phyloP scores from a whole-genome alignment of 148 eudicot genomes.

The Fagopyrum homotropicum region DNA sequence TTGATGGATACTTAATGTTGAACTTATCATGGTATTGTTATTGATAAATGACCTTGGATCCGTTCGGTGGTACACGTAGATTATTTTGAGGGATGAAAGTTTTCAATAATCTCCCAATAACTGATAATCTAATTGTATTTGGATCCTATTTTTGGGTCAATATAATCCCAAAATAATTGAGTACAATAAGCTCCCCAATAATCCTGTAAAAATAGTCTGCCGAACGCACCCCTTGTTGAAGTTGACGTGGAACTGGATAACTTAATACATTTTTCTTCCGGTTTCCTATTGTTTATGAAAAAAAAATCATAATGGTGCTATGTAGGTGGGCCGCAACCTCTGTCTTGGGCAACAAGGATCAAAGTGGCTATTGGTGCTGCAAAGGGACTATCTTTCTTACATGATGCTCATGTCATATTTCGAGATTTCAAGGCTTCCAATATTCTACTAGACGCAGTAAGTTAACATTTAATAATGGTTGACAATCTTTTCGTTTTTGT shows the following conservation, averaged over 20 bases:
- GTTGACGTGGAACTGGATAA: too few relatives aligned
- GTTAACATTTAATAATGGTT: neutral
- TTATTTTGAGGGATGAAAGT: too few relatives aligned
- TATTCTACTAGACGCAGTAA: neutral
- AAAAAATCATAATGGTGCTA: neutral
- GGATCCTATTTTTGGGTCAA: too few relatives aligned
- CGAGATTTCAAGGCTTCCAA: conserved; percentile 10
- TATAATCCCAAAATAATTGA: too few relatives aligned
- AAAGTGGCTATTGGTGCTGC: conserved; percentile 32
- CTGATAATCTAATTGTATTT: too few relatives aligned
- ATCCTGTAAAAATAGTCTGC: neutral
- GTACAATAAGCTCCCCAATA: too few relatives aligned
- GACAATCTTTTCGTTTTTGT: neutral
- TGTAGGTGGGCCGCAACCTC: conserved; percentile 64
- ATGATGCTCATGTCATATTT: conserved; percentile 24
- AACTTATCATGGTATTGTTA: neutral
- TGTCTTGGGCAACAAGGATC: conserved; percentile 69
- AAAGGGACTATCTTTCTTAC: conserved; percentile 56
- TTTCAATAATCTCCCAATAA: too few relatives aligned
- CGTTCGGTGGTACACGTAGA: too few relatives aligned
- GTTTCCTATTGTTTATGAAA: neutral
- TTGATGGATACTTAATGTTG: neutral
- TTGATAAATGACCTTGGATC: too few relatives aligned
- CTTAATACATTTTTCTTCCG: neutral
- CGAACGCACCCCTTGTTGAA: too few relatives aligned